phyloP scores from a whole-genome alignment of 257 asterid species.

The Capsicum pubescens region DNA sequence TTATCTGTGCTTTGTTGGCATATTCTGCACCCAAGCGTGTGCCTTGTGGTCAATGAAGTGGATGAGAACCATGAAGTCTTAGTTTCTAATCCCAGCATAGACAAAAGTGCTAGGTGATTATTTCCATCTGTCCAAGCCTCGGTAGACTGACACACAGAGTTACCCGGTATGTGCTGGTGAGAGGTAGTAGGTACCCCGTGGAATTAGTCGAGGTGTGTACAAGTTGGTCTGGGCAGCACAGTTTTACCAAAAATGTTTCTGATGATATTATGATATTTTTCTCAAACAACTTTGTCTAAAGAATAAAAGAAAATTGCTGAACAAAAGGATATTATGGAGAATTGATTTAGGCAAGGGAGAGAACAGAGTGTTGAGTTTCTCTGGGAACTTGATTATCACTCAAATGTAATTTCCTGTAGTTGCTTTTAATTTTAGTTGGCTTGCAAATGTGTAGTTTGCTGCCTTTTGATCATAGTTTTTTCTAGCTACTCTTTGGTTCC shows the following conservation, averaged over 20 bases:
- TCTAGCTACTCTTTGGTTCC: not conserved
- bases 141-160: too few relatives aligned
- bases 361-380: not conserved
- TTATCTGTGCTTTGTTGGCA: not conserved
- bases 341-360: not conserved
- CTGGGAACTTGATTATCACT: not conserved
- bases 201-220: too few relatives aligned
- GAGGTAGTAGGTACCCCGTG: too few relatives aligned
- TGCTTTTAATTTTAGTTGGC: not conserved
- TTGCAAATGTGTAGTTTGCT: not conserved
- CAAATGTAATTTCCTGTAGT: not conserved
- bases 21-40: too few relatives aligned
- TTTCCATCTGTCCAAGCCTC: too few relatives aligned
- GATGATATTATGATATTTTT: not conserved
- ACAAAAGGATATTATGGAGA: not conserved
- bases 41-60: too few relatives aligned
- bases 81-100: too few relatives aligned
- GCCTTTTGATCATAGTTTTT: not conserved
- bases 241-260: too few relatives aligned
- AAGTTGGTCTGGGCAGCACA: too few relatives aligned
- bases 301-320: not conserved
- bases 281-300: not conserved
- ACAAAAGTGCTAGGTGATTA: too few relatives aligned
- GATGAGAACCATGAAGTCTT: too few relatives aligned
- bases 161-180: too few relatives aligned